Percentiles rank a stretch among this genome's conserved stretches.
Conservation (phyloP, 2,329 filamentous ascomycete species). For the Fusarium sp. region DNA sequence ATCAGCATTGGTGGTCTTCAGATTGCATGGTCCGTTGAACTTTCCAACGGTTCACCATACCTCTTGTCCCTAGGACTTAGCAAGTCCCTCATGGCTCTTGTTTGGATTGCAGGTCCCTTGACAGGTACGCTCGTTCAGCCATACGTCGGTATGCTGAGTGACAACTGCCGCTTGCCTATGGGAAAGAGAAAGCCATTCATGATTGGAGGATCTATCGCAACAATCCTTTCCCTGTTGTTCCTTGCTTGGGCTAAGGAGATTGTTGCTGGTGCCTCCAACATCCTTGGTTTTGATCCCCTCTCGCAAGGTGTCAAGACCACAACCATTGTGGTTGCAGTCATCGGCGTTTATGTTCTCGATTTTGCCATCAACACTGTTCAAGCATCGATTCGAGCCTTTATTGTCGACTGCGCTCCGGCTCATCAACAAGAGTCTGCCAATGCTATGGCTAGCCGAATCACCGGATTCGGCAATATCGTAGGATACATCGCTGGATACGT, state of each 20-base stretch:
- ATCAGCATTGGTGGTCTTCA: conserved; percentile 90
- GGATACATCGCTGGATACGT: conserved; percentile 91
- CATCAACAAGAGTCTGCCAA: conserved; percentile 96
- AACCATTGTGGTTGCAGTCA: conserved; percentile 82
- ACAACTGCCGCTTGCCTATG: conserved; percentile 80
- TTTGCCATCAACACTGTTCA: conserved; percentile 98
- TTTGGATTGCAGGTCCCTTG: conserved; percentile 86
- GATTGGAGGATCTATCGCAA: conserved; percentile 76
- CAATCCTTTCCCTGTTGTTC: conserved; percentile 74
- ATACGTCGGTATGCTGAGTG: conserved; percentile 84
- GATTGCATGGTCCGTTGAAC: conserved; percentile 94
- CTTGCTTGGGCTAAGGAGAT: conserved; percentile 82
- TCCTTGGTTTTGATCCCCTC: conserved; percentile 79
- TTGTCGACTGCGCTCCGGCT: conserved; percentile 90
- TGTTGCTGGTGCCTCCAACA: conserved; percentile 73
- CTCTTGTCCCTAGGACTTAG: conserved; percentile 83
- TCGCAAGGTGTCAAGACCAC: conserved; percentile 73
- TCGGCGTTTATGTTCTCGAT: conserved; percentile 91
- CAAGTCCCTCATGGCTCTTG: conserved; percentile 84
- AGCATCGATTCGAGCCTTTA: conserved; percentile 90
- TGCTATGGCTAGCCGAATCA: conserved; percentile 90
- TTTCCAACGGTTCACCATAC: conserved; percentile 92
- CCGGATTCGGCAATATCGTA: conserved; percentile 89
- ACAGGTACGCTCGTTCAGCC: conserved; percentile 85
- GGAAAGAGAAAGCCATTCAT: conserved; percentile 88